Evolutionary conservation across 768 basidiomycete species (phyloP), one percentile per base, ranked within the genome.

Genomic region (Russula ochroleuca): DNA sequence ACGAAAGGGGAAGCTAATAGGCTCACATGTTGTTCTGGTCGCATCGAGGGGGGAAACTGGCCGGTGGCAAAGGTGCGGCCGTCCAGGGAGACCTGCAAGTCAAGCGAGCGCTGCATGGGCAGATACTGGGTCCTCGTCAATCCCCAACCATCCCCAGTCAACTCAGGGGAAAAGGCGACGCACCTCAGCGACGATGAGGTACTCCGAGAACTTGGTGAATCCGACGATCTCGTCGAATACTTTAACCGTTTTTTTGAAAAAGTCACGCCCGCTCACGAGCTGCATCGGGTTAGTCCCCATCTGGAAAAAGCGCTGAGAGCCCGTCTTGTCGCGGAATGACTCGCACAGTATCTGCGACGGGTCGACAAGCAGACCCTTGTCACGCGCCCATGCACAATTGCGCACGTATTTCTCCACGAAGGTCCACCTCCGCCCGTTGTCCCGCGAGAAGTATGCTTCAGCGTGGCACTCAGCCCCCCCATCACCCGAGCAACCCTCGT

Each of bases 131-230:
- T 40, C 38, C 10, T 31, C 25, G 41, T 61, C 23, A 61, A 38
- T 3, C 14, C 4, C 11, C 40, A 21, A 17, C 6, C 43, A 47
- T 19, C 25, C 14, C n/a, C 1, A 64, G 60, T n/a, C 6, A 48
- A 52, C 21, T 2, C 28, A 10, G 7, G 2, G n/a, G n/a, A 21
- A 35, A 5, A 35, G 35, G 35, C 35, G 47, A n/a, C 23, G 57
- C 47, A 97, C 93, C 81, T 94, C 88, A 25, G 96, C 97, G 35
- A 98, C 96, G 50, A 98, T 86, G 72, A 98, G 80, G 73, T 90
- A 99, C 77, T 99, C 93, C 0, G 92, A 92, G 75, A 99, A 99
- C 76, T 94, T 95, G 0, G 97, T 88, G 77, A 95, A 98, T 8
- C 97, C 97, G 68, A 94, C 93, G 59, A 99, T 87, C 48, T 85